Base-by-base conservation (phyloP, 2,329 filamentous ascomycete species). In the Neofusicoccum kwambonambiense region DNA sequence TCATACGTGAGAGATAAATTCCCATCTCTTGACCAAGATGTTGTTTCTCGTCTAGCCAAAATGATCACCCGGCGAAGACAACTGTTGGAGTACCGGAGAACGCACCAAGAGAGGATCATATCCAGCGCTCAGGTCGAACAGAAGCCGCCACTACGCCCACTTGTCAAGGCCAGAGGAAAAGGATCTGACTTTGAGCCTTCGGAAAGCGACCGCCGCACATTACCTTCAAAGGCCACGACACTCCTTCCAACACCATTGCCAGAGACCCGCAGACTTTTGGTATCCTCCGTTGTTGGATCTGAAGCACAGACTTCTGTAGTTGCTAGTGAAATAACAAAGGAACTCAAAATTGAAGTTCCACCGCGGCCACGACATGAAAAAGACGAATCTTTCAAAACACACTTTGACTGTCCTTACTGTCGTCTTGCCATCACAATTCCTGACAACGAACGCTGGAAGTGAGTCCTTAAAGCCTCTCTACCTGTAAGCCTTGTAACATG, bases 21-120 rank as follows among this genome's bases (percentile, higher is more conserved):
- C 13, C 47, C 47, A 12, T 7, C 4, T 5, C 47, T 50, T 50
- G 4, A 50, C 31, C 11, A 22, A 50, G 41, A 68, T 65, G 60
- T 68, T 65, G 63, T 65, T 22, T 45, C 17, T 4, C 65, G 65
- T 11, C 52, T 68, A 44, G 67, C 56, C 0, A 68, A 63, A 34
- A 47, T 66, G 63, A 67, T 67, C 12, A 64, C 67, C 8, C 50
- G 64, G 0, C 65, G 67, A 6, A 65, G 67, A 2, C 67, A 68
- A 41, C n/a, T 68, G 4, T 41, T 68, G 1, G 27, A 31, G 9
- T 68, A 68, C 34, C 56, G 66, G 34, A 37, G 65, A 35, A 15
- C 6, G 3, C 67, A 68, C 57, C 45, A 56, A 27, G 19, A 63
- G 2, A 65, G 41, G 12, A 47, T 27, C 7, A 8, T n/a, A 11